These are phyloP conservation scores for Cajanus cajan DNA, from an alignment of 306 rosid genomes.

Conservation along the genomic window DNA sequence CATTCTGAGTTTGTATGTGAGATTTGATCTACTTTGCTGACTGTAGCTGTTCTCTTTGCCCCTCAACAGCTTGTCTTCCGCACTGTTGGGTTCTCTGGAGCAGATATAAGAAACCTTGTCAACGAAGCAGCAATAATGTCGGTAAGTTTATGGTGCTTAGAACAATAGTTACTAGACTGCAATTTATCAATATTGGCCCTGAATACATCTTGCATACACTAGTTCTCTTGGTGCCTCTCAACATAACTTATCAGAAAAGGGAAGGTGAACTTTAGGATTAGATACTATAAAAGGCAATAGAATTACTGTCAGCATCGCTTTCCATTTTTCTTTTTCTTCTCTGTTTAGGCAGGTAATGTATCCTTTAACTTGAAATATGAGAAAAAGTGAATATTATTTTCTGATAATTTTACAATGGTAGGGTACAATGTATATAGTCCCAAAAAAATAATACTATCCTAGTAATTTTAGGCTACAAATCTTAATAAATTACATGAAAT, in stretches of 20 bases:
- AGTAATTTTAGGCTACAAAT: neutral
- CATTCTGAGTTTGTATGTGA: slow-evolving; percentile 1
- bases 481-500: neutral
- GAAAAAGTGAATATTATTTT: neutral
- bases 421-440: neutral
- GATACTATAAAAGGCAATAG: neutral
- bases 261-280: neutral
- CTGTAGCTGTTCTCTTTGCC: slow-evolving; percentile 29
- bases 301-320: neutral
- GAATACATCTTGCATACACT: neutral
- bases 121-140: slow-evolving; percentile 98
- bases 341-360: neutral
- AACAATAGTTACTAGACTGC: slow-evolving; percentile 1
- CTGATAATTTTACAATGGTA: neutral
- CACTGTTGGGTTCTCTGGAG: slow-evolving; percentile 96
- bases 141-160: slow-evolving; percentile 52
- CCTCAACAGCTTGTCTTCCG: slow-evolving; percentile 88
- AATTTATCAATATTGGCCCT: neutral
- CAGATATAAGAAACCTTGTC: slow-evolving; percentile 91
- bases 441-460: neutral
- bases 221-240: neutral
- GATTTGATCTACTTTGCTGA: slow-evolving; percentile 30
- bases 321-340: neutral
- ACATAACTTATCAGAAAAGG: neutral
- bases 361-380: neutral